Evolutionary conservation across 2,329 filamentous ascomycete genomes (phyloP), one percentile per base, ranked within the genome.

Genomic region (Fusarium sp.): DNA sequence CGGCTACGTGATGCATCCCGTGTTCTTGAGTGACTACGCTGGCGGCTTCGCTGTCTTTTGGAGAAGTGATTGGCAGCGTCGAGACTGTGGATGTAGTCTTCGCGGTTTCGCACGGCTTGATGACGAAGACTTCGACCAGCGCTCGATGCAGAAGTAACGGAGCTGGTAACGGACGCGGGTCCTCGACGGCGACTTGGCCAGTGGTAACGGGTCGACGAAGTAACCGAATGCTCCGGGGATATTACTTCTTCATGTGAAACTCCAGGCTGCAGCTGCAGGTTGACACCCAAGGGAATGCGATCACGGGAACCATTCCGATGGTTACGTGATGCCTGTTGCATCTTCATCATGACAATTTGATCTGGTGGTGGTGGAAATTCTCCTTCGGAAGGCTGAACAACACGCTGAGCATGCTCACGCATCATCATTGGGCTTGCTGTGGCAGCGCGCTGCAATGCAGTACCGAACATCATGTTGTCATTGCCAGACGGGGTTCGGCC

Each of bases 51-150:
- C 55, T 85, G 81, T 67, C 84, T 86, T 68, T 83, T 84, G 7
- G 85, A 83, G 75, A 90, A 89, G 63, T 89, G 87, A 60, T 90
- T 89, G 12, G 93, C 92, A 53, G 93, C 88, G 34, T 97, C 94
- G 2, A 97, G 82, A 77, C 93, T 96, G 80, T 90, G 93, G 70
- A 97, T 95, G 77, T 96, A 97, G 69, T 95, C 90, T 72, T 97
- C 92, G 38, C 93, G 87, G 70, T 89, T 93, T 67, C 90, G 88
- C 51, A 79, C 83, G 68, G 71, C 70, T 55, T 82, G 85, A 59
- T 85, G 71, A 15, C 89, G 83, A 68, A 87, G 76, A 72, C 84
- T 85, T 61, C 84, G 82, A 20, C 82, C 82, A 27, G 84, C 81
- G 56, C 86, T 88, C 0, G 87, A 89, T 30, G 81, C 81, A 24